Conservation (phyloP, 192 early-diverging fungal species). For the Allomyces arbusculus region DNA sequence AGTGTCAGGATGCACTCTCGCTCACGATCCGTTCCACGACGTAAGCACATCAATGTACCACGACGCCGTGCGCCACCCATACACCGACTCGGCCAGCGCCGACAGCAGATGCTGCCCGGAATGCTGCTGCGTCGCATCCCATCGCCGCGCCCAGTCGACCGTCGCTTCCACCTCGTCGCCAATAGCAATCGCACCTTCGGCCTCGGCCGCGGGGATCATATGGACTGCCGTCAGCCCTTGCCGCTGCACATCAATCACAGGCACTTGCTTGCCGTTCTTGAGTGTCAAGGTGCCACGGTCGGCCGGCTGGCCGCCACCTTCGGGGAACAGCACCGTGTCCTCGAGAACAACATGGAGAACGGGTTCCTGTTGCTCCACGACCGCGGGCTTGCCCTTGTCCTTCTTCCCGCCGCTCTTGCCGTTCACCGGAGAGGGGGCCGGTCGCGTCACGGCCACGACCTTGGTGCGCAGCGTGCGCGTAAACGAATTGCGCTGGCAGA, state of each 20-base stretch:
- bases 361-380: background rate
- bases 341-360: background rate
- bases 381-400: background rate
- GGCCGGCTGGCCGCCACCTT: conserved; percentile 51
- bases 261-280: conserved; percentile 5
- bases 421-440: too few species aligned
- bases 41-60: background rate
- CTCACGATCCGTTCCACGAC: too few species aligned
- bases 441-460: background rate
- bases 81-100: background rate
- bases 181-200: too few species aligned
- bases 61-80: background rate
- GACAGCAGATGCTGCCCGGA: conserved; percentile 14
- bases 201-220: background rate
- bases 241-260: conserved; percentile 33
- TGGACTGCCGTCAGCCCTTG: conserved; percentile 39
- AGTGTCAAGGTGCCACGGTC: conserved; percentile 36
- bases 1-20: too few species aligned
- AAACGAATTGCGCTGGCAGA: background rate
- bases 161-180: conserved; percentile 23
- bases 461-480: background rate
- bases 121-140: conserved; percentile 59
- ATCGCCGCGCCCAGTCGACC: conserved; percentile 43
- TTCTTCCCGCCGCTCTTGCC: too few species aligned
- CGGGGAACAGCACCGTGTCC: conserved; percentile 42